Conservation (phyloP, 129 eudicot species). For the Rutidosis leptorrhynchoides region DNA sequence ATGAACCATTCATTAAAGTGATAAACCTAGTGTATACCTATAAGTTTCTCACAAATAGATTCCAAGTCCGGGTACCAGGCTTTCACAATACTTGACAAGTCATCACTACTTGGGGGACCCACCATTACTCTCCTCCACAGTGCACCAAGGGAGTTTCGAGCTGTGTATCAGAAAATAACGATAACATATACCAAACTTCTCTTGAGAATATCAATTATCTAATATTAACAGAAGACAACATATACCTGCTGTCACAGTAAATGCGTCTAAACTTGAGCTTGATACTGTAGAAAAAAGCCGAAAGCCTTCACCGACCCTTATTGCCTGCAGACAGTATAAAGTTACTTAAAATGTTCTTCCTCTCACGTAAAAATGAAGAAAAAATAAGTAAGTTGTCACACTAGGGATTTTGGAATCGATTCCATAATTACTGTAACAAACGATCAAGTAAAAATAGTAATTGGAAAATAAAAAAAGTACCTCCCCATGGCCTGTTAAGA, state of each 20-base stretch:
- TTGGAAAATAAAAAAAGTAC: slow-evolving; percentile 30
- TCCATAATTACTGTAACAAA: slow-evolving; percentile 8
- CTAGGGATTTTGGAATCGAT: background rate
- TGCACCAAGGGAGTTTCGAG: slow-evolving; percentile 55
- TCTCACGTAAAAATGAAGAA: background rate
- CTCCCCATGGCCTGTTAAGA: slow-evolving; percentile 94
- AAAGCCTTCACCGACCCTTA: slow-evolving; percentile 66
- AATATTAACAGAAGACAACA: slow-evolving; percentile 2
- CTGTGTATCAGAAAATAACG: slow-evolving; percentile 28
- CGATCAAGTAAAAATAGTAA: background rate
- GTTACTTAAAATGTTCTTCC: slow-evolving; percentile 2
- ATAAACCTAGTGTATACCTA: slow-evolving; percentile 41
- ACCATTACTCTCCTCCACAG: slow-evolving; percentile 86
- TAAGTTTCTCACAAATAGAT: slow-evolving; percentile 56
- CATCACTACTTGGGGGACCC: slow-evolving; percentile 45
- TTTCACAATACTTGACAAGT: slow-evolving; percentile 55
- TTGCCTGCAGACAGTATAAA: slow-evolving; percentile 51
- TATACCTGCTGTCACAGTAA: slow-evolving; percentile 58
- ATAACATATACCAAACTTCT: background rate
- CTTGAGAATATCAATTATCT: background rate
- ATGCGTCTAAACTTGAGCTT: slow-evolving; percentile 50
- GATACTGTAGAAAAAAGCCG: slow-evolving; percentile 86
- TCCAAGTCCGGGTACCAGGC: slow-evolving; percentile 80
- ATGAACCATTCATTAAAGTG: background rate
- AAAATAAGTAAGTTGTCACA: background rate